A percentile compares a stretch with the other conserved stretches of the same genome.
Conservation (phyloP, 495 filamentous ascomycete species). For the Penicillium canescens region DNA sequence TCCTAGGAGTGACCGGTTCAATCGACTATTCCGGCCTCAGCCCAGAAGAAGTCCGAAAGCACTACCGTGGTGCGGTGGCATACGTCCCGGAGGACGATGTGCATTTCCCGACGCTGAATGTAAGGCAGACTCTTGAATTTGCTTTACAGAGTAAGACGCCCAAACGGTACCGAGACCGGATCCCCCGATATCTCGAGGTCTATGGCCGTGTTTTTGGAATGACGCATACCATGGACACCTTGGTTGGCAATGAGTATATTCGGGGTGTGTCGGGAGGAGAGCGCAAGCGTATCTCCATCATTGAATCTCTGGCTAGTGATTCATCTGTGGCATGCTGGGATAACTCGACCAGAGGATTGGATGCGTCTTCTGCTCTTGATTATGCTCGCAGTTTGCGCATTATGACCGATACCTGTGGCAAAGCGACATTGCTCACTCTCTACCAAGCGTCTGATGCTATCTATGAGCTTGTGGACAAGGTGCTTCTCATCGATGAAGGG, state of each 20-base stretch:
- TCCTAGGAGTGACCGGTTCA: slow-evolving; percentile 73
- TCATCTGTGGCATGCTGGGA: slow-evolving; percentile 81
- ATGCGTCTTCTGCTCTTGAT: slow-evolving; percentile 79
- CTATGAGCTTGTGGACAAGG: slow-evolving; percentile 83
- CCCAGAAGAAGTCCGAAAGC: slow-evolving; percentile 55
- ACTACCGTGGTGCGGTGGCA: slow-evolving; percentile 77
- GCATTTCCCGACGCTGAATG: slow-evolving; percentile 79
- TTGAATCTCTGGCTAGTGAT: slow-evolving; percentile 65
- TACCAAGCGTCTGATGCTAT: slow-evolving; percentile 86
- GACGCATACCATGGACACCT: slow-evolving; percentile 75
- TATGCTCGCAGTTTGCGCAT: slow-evolving; percentile 68
- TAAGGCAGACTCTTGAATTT: slow-evolving; percentile 80
- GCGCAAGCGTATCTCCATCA: slow-evolving; percentile 61
- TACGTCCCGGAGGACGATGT: slow-evolving; percentile 83
- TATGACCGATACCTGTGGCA: slow-evolving; percentile 77
- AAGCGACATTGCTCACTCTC: slow-evolving; percentile 74
- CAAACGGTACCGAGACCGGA: slow-evolving; percentile 64
- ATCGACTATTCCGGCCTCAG: slow-evolving; percentile 77
- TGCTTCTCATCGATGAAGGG: slow-evolving; percentile 77
- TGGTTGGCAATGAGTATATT: slow-evolving; percentile 79
- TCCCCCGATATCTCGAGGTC: slow-evolving; percentile 68
- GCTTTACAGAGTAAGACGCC: slow-evolving; percentile 78
- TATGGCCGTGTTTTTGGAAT: slow-evolving; percentile 82
- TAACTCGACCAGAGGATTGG: slow-evolving; percentile 79
- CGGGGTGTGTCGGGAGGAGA: slow-evolving; percentile 90